Evolutionary conservation across 768 basidiomycete species (phyloP).

Genomic region (Stropharia rugosoannulata): DNA sequence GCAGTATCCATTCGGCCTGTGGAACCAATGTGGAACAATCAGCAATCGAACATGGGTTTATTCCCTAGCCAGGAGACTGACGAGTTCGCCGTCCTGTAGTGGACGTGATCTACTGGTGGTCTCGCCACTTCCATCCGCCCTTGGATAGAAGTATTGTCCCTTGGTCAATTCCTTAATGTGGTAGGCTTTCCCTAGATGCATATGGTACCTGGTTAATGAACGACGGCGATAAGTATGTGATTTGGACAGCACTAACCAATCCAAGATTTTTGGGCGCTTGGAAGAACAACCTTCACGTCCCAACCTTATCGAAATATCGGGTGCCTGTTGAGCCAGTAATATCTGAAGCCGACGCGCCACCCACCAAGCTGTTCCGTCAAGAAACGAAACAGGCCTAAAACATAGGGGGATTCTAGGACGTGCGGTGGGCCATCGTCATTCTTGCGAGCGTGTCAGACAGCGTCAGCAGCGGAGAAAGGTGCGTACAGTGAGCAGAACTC

Average conservation of each 20-base stretch:
- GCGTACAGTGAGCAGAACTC: conserved; percentile 39
- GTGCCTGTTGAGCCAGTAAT: background rate
- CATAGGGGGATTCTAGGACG: conserved; percentile 64
- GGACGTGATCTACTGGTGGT: conserved; percentile 59
- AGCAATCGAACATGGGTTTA: background rate
- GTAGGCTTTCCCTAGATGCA: conserved; percentile 67
- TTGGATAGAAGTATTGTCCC: conserved; percentile 79
- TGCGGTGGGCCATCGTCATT: conserved; percentile 87
- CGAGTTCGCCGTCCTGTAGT: conserved; percentile 72
- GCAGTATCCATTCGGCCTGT: conserved; percentile 84
- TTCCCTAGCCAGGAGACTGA: conserved; percentile 19
- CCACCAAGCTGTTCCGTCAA: conserved; percentile 61
- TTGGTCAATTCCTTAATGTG: conserved; percentile 72
- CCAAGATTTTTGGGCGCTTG: conserved; percentile 85
- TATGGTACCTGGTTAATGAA: background rate
- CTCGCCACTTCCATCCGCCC: conserved; percentile 70
- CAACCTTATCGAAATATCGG: conserved; percentile 46
- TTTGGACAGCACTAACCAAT: conserved; percentile 55
- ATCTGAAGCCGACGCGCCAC: conserved; percentile 10
- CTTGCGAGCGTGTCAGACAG: conserved; percentile 30
- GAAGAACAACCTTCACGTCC: conserved; percentile 79
- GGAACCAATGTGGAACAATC: conserved; percentile 19
- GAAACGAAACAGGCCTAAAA: conserved; percentile 66
- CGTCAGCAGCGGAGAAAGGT: conserved; percentile 1
- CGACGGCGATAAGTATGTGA: background rate